A percentile compares a stretch with the other conserved stretches of the same genome.
These are phyloP conservation scores for Nigrospora osmanthi DNA, from an alignment of 2,329 filamentous ascomycete genomes.

Conservation along the genomic window DNA sequence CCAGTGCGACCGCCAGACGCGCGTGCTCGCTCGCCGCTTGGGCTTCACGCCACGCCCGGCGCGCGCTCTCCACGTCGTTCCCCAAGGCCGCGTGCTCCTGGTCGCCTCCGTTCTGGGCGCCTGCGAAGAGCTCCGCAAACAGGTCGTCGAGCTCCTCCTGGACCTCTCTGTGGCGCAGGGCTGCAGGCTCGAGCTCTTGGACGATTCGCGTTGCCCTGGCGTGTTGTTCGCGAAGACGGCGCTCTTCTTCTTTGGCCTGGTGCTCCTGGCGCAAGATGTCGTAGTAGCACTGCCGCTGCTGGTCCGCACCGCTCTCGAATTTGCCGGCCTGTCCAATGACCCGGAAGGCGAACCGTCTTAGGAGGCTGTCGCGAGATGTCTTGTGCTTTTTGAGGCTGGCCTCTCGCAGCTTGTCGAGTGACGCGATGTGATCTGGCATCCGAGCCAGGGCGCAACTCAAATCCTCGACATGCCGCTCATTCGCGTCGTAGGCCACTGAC, in stretches of 20 bases:
- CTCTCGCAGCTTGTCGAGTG: slow-evolving; percentile 1
- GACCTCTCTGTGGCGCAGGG: background rate
- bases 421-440: background rate
- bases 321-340: background rate
- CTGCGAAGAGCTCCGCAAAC: background rate
- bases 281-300: background rate
- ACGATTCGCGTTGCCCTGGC: background rate
- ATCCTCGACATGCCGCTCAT: background rate
- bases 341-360: slow-evolving; percentile 2
- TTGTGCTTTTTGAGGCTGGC: slow-evolving; percentile 1
- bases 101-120: background rate
- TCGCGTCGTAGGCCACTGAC: too few species aligned
- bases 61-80: background rate
- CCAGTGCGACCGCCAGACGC: background rate
- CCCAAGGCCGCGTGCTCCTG: background rate
- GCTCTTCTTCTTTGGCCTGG: slow-evolving; percentile 1
- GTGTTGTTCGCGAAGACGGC: background rate
- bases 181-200: background rate
- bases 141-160: slow-evolving; percentile 1
- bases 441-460: background rate
- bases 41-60: background rate
- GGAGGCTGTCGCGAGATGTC: slow-evolving; percentile 2
- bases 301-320: background rate
- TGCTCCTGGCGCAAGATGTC: slow-evolving; percentile 1
- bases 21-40: background rate